phyloP scores from a whole-genome alignment of 2,329 filamentous ascomycete species.

The Paramyrothecium roridum region DNA sequence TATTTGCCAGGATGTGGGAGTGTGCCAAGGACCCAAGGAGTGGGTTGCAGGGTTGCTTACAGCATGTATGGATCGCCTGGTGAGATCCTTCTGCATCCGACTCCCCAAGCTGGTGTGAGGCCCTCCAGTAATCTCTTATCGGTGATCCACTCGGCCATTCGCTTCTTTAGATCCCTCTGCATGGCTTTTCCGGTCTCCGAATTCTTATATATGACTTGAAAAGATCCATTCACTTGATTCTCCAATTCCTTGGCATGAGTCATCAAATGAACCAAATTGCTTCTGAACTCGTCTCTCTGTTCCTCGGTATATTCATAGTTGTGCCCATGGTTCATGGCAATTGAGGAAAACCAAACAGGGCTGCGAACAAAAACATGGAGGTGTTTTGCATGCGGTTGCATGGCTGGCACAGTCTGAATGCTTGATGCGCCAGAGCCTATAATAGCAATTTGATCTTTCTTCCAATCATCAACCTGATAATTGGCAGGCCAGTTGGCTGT shows the following conservation, averaged over 20 bases:
- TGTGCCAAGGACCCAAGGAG: neutral
- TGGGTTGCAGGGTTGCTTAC: too few relatives aligned
- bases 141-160: neutral
- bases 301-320: neutral
- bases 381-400: constrained; percentile 29
- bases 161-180: neutral
- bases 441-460: constrained; percentile 40
- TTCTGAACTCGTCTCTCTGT: neutral
- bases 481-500: constrained; percentile 38
- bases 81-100: constrained; percentile 2
- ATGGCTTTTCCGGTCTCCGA: neutral
- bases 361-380: constrained; percentile 25
- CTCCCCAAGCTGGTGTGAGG: neutral
- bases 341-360: constrained; percentile 21
- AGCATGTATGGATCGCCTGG: constrained; percentile 2
- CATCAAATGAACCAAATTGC: neutral
- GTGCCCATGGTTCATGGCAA: neutral
- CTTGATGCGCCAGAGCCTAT: constrained; percentile 51
- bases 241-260: neutral
- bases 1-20: too few relatives aligned
- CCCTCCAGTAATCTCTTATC: neutral
- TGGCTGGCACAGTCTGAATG: constrained; percentile 46
- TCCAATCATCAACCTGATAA: neutral
- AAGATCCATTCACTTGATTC: neutral
- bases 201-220: neutral